phyloP scores from a whole-genome alignment of 116 monocot genomes.

The Cymodocea nodosa region DNA sequence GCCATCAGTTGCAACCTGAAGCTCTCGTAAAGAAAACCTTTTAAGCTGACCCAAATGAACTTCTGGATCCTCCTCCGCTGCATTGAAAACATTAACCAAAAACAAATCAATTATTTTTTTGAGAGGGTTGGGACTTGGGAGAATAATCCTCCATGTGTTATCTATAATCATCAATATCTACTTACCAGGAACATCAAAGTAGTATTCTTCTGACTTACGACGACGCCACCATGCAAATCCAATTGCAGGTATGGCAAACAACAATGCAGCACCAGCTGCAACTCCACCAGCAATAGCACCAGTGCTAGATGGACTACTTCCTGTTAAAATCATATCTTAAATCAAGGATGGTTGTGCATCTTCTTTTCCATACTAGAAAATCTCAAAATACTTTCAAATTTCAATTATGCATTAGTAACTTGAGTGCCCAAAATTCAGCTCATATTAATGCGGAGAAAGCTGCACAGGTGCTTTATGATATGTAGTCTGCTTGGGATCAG shows the following conservation, averaged over 20 bases:
- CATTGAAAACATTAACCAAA: conserved; percentile 5
- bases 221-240: conserved; percentile 85
- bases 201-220: conserved; percentile 74
- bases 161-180: neutral
- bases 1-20: conserved; percentile 85
- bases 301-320: conserved; percentile 45
- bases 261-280: conserved; percentile 76
- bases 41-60: conserved; percentile 86
- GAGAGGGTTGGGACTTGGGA: too few species aligned
- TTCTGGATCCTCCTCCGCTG: conserved; percentile 90
- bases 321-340: conserved; percentile 11
- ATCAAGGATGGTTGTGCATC: neutral
- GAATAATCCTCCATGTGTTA: neutral
- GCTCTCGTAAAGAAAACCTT: conserved; percentile 76
- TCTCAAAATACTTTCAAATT: too few species aligned
- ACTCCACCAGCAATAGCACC: conserved; percentile 90
- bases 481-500: too few species aligned
- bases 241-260: conserved; percentile 86
- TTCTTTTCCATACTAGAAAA: neutral
- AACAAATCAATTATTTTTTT: neutral
- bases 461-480: too few species aligned
- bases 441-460: too few species aligned
- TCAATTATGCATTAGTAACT: too few species aligned
- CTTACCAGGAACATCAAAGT: conserved; percentile 89
- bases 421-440: too few species aligned